phyloP scores from a whole-genome alignment of 2,329 filamentous ascomycete genomes.

The Penicillium decumbens region DNA sequence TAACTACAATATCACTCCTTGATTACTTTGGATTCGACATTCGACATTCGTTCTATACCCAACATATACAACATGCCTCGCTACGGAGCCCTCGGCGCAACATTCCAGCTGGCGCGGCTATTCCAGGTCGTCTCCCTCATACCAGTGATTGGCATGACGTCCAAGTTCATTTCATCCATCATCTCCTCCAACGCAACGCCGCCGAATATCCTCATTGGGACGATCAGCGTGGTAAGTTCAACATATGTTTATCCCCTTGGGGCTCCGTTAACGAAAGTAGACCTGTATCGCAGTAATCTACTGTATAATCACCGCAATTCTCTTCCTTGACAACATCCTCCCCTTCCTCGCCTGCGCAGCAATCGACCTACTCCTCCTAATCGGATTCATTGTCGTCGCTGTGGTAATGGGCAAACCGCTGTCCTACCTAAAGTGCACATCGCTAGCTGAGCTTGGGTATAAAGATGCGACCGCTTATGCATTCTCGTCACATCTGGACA shows the following conservation, averaged over 20 bases:
- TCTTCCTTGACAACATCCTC: constrained; percentile 71
- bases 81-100: constrained; percentile 70
- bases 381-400: constrained; percentile 73
- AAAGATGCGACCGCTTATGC: constrained; percentile 50
- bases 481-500: constrained; percentile 51
- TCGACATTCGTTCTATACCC: background rate
- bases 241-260: background rate
- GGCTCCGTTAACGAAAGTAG: constrained; percentile 42
- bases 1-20: background rate
- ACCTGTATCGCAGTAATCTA: constrained; percentile 75
- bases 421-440: constrained; percentile 68
- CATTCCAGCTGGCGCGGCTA: constrained; percentile 68
- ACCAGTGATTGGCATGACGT: constrained; percentile 71
- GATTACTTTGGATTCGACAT: background rate
- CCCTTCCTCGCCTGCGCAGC: constrained; percentile 65
- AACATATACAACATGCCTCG: constrained; percentile 4
- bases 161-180: constrained; percentile 77
- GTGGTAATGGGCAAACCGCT: constrained; percentile 75
- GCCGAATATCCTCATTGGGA: constrained; percentile 70
- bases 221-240: constrained; percentile 68
- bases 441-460: constrained; percentile 47
- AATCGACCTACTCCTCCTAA: constrained; percentile 64
- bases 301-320: constrained; percentile 72
- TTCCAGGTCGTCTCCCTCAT: constrained; percentile 69
- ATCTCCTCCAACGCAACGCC: constrained; percentile 61